Evolutionary conservation across 1,139 yeast species (phyloP).

Genomic region (Taphrina pruni): DNA sequence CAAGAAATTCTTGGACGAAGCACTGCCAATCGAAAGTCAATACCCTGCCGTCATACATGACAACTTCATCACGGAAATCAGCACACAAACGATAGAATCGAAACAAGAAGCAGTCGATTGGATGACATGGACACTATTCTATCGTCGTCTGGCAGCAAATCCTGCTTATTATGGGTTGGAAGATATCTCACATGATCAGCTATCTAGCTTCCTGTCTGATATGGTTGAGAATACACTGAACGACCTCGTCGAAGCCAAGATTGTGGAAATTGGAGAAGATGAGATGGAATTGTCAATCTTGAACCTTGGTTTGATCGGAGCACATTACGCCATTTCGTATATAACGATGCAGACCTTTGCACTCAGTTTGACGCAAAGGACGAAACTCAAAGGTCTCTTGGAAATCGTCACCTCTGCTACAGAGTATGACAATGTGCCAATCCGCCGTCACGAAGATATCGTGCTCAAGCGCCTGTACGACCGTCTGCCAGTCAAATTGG

Average conservation of each 20-base stretch:
- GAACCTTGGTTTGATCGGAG: constrained; percentile 75
- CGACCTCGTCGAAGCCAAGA: constrained; percentile 65
- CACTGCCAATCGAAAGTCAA: constrained; percentile 84
- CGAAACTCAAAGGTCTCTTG: constrained; percentile 67
- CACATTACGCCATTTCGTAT: constrained; percentile 71
- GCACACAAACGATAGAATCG: constrained; percentile 65
- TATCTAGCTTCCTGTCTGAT: constrained; percentile 83
- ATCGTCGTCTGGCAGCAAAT: constrained; percentile 75
- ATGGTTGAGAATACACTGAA: constrained; percentile 74
- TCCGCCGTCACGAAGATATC: constrained; percentile 65
- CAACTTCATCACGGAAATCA: constrained; percentile 71
- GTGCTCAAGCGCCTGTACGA: constrained; percentile 61
- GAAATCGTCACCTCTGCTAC: constrained; percentile 70
- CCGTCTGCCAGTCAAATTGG: constrained; percentile 66
- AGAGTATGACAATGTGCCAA: constrained; percentile 70
- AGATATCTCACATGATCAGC: constrained; percentile 67
- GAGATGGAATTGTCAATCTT: constrained; percentile 61
- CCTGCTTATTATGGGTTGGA: constrained; percentile 86
- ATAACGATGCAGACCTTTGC: constrained; percentile 68
- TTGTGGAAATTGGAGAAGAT: constrained; percentile 65
- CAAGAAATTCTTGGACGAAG: constrained; percentile 70
- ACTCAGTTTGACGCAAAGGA: constrained; percentile 60
- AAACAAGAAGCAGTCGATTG: constrained; percentile 91
- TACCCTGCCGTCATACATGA: constrained; percentile 67
- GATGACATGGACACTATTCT: constrained; percentile 83